Evolutionary conservation across 345 rosid genomes (phyloP).

Genomic region (Sisymbrium irio): DNA sequence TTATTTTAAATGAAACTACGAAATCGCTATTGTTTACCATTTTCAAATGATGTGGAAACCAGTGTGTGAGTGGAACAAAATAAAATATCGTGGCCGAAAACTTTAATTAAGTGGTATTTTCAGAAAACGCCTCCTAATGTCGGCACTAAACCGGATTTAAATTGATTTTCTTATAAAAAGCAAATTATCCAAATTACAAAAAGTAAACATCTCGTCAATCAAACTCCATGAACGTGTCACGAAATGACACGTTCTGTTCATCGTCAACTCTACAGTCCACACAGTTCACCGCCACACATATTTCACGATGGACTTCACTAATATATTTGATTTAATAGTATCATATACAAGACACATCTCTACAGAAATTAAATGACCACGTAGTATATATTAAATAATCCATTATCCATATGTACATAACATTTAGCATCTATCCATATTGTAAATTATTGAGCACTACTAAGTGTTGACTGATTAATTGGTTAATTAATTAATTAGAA

Average conservation of each 20-base stretch:
- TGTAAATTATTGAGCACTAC: neutral
- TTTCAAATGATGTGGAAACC: neutral
- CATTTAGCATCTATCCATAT: too few relatives aligned
- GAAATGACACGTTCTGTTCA: neutral
- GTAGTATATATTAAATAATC: neutral
- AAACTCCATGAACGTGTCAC: constrained; percentile 21
- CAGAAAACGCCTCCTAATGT: neutral
- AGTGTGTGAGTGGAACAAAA: neutral
- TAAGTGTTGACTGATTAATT: neutral
- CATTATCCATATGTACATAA: neutral
- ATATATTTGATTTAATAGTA: neutral
- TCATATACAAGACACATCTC: neutral
- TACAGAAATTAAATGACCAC: neutral
- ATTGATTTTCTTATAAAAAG: neutral
- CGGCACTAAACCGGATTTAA: neutral
- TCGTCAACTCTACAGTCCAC: neutral
- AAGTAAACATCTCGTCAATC: constrained; percentile 20
- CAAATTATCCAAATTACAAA: neutral
- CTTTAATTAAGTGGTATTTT: neutral
- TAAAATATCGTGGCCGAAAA: neutral
- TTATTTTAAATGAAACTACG: neutral
- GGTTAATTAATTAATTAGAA: neutral
- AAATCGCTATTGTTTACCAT: too few relatives aligned
- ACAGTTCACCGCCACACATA: neutral
- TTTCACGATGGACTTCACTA: too few relatives aligned